Conservation (phyloP, 2,329 filamentous ascomycete genomes). For the Colletotrichum graminicola region DNA sequence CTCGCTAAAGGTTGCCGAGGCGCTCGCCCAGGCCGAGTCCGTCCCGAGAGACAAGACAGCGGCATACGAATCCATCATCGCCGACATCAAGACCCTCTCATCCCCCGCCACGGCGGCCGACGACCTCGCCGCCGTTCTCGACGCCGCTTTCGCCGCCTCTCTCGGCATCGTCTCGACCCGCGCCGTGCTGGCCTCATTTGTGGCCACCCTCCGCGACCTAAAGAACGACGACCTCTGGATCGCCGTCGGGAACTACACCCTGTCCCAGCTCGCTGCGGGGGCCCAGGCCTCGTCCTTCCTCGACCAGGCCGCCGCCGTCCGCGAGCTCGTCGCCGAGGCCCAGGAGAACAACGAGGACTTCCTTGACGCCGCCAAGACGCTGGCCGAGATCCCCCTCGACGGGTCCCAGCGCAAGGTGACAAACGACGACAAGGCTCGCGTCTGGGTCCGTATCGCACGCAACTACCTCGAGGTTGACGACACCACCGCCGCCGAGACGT, state of each 20-base stretch:
- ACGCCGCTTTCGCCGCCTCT: conserved; percentile 75
- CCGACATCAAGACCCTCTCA: conserved; percentile 57
- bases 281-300: conserved; percentile 75
- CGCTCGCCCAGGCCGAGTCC: conserved; percentile 57
- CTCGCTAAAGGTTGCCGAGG: conserved; percentile 56
- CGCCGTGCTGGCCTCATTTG: conserved; percentile 76
- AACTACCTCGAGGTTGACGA: conserved; percentile 96
- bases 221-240: conserved; percentile 76
- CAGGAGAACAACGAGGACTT: conserved; percentile 89
- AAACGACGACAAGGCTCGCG: conserved; percentile 82
- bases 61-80: conserved; percentile 61
- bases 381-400: conserved; percentile 90
- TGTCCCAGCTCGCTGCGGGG: conserved; percentile 69
- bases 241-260: conserved; percentile 79
- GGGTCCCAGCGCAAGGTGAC: conserved; percentile 86
- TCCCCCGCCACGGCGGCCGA: conserved; percentile 55
- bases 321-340: conserved; percentile 84
- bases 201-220: conserved; percentile 71
- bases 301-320: conserved; percentile 84
- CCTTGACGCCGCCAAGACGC: conserved; percentile 78
- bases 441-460: conserved; percentile 95
- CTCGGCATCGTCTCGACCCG: conserved; percentile 83
- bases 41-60: conserved; percentile 56
- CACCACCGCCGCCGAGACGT: conserved; percentile 84
- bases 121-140: conserved; percentile 76